These are phyloP conservation scores for Phalaenopsis aphrodite DNA, from an alignment of 106 monocot genomes.

Conservation along the genomic window DNA sequence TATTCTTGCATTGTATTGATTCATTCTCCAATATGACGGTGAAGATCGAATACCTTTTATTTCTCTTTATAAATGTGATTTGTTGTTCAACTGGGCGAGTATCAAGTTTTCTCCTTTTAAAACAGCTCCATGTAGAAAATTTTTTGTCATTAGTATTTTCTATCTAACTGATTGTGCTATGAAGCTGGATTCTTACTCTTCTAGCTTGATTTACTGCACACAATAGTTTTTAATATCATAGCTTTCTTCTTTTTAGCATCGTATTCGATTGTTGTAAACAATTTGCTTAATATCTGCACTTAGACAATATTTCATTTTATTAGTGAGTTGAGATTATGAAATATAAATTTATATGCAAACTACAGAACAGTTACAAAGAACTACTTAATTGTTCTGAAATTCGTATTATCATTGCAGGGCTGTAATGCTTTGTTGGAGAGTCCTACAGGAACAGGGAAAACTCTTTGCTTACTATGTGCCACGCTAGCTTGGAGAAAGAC, in stretches of 20 bases:
- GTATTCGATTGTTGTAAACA: not conserved
- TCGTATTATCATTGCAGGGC: slow-evolving; percentile 21
- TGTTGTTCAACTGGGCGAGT: too few relatives aligned
- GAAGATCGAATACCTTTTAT: too few relatives aligned
- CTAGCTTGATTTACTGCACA: not conserved
- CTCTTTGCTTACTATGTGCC: slow-evolving; percentile 79
- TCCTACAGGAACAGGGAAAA: slow-evolving; percentile 95
- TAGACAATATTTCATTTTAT: not conserved
- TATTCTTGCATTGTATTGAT: too few relatives aligned
- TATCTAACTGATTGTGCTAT: not conserved
- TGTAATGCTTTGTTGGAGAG: slow-evolving; percentile 91
- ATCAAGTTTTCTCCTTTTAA: too few relatives aligned
- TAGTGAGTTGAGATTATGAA: not conserved
- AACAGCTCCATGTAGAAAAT: too few relatives aligned
- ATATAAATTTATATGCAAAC: not conserved
- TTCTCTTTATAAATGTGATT: too few relatives aligned
- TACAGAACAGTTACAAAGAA: not conserved
- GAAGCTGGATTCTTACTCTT: not conserved
- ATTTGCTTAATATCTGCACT: not conserved
- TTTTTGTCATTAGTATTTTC: not conserved
- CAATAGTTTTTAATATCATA: not conserved
- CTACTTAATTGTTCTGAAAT: not conserved
- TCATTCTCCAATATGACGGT: too few relatives aligned
- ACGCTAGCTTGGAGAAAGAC: slow-evolving; percentile 87
- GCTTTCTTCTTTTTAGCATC: not conserved